Evolutionary conservation across 2,329 filamentous ascomycete species (phyloP).

Genomic region (Ambrosiella xylebori): DNA sequence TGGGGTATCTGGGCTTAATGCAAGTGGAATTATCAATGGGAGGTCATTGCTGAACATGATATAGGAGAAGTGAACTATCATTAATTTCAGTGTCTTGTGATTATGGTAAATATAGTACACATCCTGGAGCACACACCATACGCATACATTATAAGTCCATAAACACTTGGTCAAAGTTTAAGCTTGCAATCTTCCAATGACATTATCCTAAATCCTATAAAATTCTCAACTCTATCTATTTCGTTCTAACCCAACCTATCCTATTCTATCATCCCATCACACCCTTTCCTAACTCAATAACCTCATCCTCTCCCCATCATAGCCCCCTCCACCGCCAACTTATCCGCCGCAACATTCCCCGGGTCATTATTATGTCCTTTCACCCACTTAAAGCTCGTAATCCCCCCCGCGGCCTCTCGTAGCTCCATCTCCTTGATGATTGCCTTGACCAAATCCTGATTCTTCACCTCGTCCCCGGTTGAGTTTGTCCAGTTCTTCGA

Average conservation of each 20-base stretch:
- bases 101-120: no score
- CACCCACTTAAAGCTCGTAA: constrained; percentile 68
- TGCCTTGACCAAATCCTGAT: constrained; percentile 64
- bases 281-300: neutral
- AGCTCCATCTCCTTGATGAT: constrained; percentile 56
- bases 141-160: no score
- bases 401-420: constrained; percentile 38
- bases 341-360: constrained; percentile 70
- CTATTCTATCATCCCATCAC: neutral
- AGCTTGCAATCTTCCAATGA: no score
- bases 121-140: no score
- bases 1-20: neutral
- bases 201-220: neutral
- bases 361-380: constrained; percentile 61
- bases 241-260: neutral
- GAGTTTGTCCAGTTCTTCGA: constrained; percentile 62
- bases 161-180: no score
- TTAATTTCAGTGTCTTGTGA: no score
- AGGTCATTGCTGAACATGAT: no score
- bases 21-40: neutral
- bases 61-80: no score
- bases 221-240: neutral
- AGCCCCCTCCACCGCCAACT: constrained; percentile 42
- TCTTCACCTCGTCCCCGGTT: constrained; percentile 56
- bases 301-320: neutral